A percentile compares a stretch with the other conserved stretches of the same genome.
These are phyloP conservation scores for Madurella mycetomatis DNA, from an alignment of 2,329 filamentous ascomycete genomes.

Conservation along the genomic window DNA sequence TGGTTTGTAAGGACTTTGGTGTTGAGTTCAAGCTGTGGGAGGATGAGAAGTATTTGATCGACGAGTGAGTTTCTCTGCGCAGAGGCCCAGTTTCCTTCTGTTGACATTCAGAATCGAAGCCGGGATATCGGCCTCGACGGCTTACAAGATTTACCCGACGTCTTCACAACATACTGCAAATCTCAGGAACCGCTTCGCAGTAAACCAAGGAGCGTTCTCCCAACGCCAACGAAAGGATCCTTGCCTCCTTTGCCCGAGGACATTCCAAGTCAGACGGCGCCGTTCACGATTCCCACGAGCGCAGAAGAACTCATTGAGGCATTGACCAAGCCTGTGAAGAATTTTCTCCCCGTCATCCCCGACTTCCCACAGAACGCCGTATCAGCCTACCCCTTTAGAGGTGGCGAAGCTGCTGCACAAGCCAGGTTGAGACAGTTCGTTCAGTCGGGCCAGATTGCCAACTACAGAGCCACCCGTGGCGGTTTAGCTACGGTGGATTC, in stretches of 20 bases:
- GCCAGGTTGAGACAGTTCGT: slow-evolving; percentile 59
- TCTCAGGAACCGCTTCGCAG: slow-evolving; percentile 65
- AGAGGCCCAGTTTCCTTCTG: neutral
- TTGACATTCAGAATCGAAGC: slow-evolving; percentile 38
- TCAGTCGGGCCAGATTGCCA: slow-evolving; percentile 53
- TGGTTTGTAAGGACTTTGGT: slow-evolving; percentile 47
- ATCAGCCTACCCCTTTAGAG: slow-evolving; percentile 62
- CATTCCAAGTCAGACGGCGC: slow-evolving; percentile 55
- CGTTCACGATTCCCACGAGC: slow-evolving; percentile 59
- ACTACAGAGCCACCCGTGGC: slow-evolving; percentile 68
- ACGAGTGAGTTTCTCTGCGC: slow-evolving; percentile 58
- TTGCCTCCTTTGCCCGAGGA: slow-evolving; percentile 56
- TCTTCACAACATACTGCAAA: slow-evolving; percentile 73
- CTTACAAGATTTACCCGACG: slow-evolving; percentile 61
- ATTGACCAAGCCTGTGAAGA: slow-evolving; percentile 54
- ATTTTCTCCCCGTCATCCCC: slow-evolving; percentile 49
- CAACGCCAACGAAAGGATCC: slow-evolving; percentile 44
- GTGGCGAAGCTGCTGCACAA: slow-evolving; percentile 60
- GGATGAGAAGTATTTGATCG: slow-evolving; percentile 75
- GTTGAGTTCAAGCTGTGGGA: slow-evolving; percentile 61
- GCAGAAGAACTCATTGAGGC: slow-evolving; percentile 50
- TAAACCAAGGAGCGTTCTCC: slow-evolving; percentile 54
- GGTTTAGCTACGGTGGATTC: slow-evolving; percentile 66
- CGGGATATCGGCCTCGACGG: slow-evolving; percentile 59
- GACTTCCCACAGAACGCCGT: slow-evolving; percentile 47